These are phyloP conservation scores for Marsdenia floribunda DNA, from an alignment of 257 asterid genomes.

Conservation along the genomic window DNA sequence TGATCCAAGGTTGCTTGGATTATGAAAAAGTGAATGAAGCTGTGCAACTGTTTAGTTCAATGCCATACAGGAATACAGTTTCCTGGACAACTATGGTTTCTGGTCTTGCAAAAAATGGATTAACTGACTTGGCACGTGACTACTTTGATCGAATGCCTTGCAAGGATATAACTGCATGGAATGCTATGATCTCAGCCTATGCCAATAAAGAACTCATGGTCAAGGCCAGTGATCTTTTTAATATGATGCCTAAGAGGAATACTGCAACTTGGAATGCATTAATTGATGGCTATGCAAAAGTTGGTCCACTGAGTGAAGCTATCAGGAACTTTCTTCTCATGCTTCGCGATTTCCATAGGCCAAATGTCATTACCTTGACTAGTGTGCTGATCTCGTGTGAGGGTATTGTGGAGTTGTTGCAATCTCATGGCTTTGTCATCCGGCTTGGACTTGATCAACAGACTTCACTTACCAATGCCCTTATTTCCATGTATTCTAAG, in stretches of 20 bases:
- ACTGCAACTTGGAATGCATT: conserved; percentile 50
- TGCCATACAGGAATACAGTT: conserved; percentile 44
- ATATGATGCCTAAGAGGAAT: conserved; percentile 38
- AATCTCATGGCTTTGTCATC: conserved; percentile 48
- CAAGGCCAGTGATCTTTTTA: conserved; percentile 28
- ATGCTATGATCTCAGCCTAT: conserved; percentile 55
- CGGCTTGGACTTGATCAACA: conserved; percentile 46
- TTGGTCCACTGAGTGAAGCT: conserved; percentile 40
- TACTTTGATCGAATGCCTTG: conserved; percentile 50
- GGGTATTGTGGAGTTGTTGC: conserved; percentile 38
- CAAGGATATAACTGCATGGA: conserved; percentile 64
- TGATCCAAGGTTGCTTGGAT: conserved; percentile 53
- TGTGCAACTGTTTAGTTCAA: conserved; percentile 37
- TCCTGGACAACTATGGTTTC: conserved; percentile 63
- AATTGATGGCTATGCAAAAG: conserved; percentile 48
- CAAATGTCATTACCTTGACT: conserved; percentile 45
- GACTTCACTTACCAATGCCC: conserved; percentile 44
- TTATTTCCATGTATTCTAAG: conserved; percentile 52
- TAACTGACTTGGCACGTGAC: conserved; percentile 30
- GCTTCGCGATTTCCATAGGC: conserved; percentile 35
- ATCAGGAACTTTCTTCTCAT: conserved; percentile 38
- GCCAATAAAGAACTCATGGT: conserved; percentile 27
- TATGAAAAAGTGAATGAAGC: conserved; percentile 42
- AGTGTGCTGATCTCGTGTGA: conserved; percentile 48
- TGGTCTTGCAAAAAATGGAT: conserved; percentile 50